Percentiles rank a stretch among this genome's conserved stretches.
phyloP scores from a whole-genome alignment of 208 protist species.

The Acanthamoeba lenticulata region DNA sequence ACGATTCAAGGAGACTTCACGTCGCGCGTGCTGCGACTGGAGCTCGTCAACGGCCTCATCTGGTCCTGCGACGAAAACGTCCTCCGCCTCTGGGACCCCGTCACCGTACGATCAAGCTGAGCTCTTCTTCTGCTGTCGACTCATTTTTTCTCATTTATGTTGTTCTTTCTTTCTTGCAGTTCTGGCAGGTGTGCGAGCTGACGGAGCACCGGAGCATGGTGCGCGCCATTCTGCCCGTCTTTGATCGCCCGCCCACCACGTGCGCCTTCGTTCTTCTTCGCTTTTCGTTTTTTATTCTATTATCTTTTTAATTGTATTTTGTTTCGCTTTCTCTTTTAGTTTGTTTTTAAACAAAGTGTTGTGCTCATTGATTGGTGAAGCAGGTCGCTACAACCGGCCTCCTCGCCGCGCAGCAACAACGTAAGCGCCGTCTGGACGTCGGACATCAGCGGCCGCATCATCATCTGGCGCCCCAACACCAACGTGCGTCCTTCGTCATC shows the following conservation, averaged over 20 bases:
- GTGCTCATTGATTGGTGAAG: background rate
- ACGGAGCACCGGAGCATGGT: background rate
- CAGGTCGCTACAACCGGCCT: background rate
- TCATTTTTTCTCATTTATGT: background rate
- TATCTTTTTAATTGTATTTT: too few relatives aligned
- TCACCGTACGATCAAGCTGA: background rate
- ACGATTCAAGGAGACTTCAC: background rate
- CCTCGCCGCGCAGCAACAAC: too few relatives aligned
- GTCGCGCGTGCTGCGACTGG: background rate
- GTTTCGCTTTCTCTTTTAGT: too few relatives aligned
- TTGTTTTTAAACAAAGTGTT: background rate
- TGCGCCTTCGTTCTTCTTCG: background rate
- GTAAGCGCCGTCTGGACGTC: background rate
- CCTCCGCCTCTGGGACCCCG: background rate
- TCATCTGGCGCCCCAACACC: background rate
- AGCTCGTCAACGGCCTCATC: background rate
- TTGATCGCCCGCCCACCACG: background rate
- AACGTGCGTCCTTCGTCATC: background rate
- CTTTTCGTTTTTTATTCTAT: background rate
- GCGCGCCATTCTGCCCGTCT: background rate
- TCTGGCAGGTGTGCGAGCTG: background rate
- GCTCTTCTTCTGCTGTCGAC: too few relatives aligned
- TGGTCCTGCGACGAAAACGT: constrained; percentile 13
- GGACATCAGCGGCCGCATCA: background rate
- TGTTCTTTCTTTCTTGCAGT: background rate